These are phyloP conservation scores for Podospora fimiseda DNA, from an alignment of 495 filamentous ascomycete species.

Conservation along the genomic window DNA sequence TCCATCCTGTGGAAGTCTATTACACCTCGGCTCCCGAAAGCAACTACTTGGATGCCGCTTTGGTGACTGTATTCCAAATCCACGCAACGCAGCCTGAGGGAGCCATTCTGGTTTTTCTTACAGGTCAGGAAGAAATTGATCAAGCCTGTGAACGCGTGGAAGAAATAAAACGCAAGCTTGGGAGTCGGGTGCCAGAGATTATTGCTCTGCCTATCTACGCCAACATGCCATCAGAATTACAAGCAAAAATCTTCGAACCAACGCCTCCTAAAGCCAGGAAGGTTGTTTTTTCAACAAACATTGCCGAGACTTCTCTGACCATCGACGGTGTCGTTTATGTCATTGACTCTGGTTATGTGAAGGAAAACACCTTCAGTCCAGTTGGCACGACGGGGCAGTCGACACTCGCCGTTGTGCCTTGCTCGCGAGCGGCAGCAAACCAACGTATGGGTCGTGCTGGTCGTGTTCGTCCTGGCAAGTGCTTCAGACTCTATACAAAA, in stretches of 20 bases:
- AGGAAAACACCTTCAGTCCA: constrained; percentile 92
- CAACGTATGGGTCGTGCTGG: constrained; percentile 89
- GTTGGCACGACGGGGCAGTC: constrained; percentile 76
- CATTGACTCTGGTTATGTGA: constrained; percentile 87
- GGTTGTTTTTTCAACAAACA: constrained; percentile 84
- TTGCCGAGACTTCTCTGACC: constrained; percentile 82
- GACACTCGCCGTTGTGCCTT: constrained; percentile 81
- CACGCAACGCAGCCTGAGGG: constrained; percentile 81
- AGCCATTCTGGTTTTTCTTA: constrained; percentile 87
- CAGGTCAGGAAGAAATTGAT: constrained; percentile 88
- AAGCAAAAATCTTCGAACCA: constrained; percentile 85
- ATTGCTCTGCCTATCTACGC: constrained; percentile 85
- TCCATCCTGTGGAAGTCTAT: constrained; percentile 86
- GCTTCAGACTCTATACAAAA: constrained; percentile 91
- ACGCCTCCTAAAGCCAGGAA: constrained; percentile 75
- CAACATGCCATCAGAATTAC: constrained; percentile 78
- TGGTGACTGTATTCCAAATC: constrained; percentile 94
- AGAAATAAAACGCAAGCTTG: constrained; percentile 75
- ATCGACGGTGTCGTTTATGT: constrained; percentile 91
- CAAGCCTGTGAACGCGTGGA: constrained; percentile 72
- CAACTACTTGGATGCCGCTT: constrained; percentile 85
- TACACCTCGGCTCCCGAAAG: constrained; percentile 90
- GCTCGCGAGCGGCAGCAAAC: constrained; percentile 89
- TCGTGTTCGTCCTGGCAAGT: constrained; percentile 88
- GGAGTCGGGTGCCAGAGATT: constrained; percentile 76